Evolutionary conservation across 768 basidiomycete genomes (phyloP).

Genomic region (Termitomyces sp.): DNA sequence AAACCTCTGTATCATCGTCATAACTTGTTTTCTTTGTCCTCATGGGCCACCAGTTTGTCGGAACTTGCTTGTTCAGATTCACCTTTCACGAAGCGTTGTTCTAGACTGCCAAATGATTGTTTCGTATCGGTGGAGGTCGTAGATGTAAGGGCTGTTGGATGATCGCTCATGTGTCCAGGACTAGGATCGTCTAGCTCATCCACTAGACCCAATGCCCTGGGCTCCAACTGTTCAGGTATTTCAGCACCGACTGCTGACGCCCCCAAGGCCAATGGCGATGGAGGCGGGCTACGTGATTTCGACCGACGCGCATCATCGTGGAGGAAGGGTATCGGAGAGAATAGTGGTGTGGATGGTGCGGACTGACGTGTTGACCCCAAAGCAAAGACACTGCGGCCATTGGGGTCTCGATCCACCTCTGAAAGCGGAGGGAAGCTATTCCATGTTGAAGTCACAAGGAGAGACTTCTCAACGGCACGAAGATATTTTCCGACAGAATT

Average conservation of each 20-base stretch:
- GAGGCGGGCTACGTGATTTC: constrained; percentile 73
- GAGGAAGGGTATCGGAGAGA: constrained; percentile 84
- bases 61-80: constrained; percentile 26
- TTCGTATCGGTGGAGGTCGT: constrained; percentile 38
- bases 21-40: constrained; percentile 45
- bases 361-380: constrained; percentile 44
- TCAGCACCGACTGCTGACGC: constrained; percentile 26
- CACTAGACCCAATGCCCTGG: constrained; percentile 66
- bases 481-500: constrained; percentile 80
- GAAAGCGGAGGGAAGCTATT: constrained; percentile 58
- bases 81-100: constrained; percentile 44
- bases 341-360: constrained; percentile 71
- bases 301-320: constrained; percentile 80
- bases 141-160: constrained; percentile 62
- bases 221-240: constrained; percentile 30
- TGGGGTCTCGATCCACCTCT: constrained; percentile 30
- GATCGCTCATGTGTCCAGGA: constrained; percentile 81
- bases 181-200: constrained; percentile 83
- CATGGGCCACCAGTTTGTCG: constrained; percentile 44
- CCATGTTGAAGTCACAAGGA: constrained; percentile 80
- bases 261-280: constrained; percentile 59
- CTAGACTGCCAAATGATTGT: background rate
- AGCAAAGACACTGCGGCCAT: constrained; percentile 34
- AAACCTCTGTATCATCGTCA: constrained; percentile 14
- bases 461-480: constrained; percentile 75